Conservation (phyloP, 768 basidiomycete species). For the Suillus decipiens region DNA sequence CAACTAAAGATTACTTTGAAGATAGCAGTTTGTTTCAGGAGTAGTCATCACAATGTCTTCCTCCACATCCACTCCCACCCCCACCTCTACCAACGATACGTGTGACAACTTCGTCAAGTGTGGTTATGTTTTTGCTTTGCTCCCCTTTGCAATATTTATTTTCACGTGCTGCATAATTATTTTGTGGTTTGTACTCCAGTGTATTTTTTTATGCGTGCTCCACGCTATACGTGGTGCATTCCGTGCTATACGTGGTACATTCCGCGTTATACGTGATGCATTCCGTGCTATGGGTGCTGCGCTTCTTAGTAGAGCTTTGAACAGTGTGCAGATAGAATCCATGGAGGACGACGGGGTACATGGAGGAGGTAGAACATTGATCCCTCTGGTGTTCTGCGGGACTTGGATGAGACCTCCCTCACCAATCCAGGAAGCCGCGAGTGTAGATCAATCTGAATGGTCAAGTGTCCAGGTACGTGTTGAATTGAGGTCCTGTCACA, state of each 20-base stretch:
- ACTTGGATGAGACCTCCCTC: background rate
- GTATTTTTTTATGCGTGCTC: background rate
- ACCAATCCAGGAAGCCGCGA: background rate
- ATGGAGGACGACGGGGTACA: background rate
- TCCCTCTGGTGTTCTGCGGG: background rate
- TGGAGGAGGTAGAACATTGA: background rate
- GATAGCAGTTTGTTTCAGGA: background rate
- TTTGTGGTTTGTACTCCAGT: background rate
- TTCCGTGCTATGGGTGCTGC: background rate
- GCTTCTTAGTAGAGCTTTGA: background rate
- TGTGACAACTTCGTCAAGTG: no score
- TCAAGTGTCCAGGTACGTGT: background rate
- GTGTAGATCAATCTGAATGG: background rate
- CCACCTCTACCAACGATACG: background rate
- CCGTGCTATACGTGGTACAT: background rate
- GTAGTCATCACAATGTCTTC: background rate
- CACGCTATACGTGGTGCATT: background rate
- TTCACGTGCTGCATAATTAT: background rate
- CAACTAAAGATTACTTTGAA: background rate
- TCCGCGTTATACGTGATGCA: background rate
- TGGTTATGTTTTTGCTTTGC: no score
- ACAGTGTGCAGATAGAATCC: background rate
- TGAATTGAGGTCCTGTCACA: background rate
- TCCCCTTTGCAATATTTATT: background rate
- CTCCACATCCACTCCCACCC: background rate